These are phyloP conservation scores for Paramecium tetraurelia DNA, from an alignment of 73 alveolate species.

Conservation along the genomic window DNA sequence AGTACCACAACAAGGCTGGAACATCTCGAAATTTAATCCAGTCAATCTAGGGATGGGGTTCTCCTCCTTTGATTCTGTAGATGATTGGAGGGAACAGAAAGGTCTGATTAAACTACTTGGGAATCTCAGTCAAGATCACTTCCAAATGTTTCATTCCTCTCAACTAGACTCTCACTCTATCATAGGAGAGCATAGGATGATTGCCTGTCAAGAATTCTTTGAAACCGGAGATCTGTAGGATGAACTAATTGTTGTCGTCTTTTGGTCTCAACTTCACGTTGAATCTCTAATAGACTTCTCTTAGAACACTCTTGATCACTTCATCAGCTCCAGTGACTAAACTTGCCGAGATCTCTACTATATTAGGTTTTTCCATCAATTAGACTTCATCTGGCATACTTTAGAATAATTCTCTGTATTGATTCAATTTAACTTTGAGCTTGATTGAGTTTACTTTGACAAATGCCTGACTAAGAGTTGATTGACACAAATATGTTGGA, in stretches of 20 bases:
- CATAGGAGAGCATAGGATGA: conserved; percentile 82
- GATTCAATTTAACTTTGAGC: conserved; percentile 66
- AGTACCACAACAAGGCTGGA: conserved; percentile 59
- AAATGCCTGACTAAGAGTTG: conserved; percentile 78
- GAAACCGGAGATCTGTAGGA: conserved; percentile 78
- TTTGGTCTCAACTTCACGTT: conserved; percentile 66
- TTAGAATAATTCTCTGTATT: conserved; percentile 51
- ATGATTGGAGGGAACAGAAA: conserved; percentile 53
- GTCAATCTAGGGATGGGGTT: background rate
- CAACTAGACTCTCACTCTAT: conserved; percentile 82
- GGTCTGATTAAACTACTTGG: conserved; percentile 31
- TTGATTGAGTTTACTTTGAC: conserved; percentile 70
- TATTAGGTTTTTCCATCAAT: conserved; percentile 24
- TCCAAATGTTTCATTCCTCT: conserved; percentile 70
- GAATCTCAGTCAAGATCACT: conserved; percentile 56
- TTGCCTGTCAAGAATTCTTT: conserved; percentile 87
- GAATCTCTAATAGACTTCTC: conserved; percentile 62
- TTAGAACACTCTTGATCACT: conserved; percentile 74
- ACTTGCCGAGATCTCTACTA: conserved; percentile 56
- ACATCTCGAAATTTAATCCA: conserved; percentile 52
- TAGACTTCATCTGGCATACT: conserved; percentile 3
- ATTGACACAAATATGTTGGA: conserved; percentile 59
- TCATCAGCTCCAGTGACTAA: conserved; percentile 76
- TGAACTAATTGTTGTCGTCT: conserved; percentile 61
- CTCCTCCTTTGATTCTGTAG: background rate